Percentiles rank a stretch among this genome's conserved stretches.
Conservation (phyloP, 1,139 yeast genomes). For the Suhomyces bokatorum region DNA sequence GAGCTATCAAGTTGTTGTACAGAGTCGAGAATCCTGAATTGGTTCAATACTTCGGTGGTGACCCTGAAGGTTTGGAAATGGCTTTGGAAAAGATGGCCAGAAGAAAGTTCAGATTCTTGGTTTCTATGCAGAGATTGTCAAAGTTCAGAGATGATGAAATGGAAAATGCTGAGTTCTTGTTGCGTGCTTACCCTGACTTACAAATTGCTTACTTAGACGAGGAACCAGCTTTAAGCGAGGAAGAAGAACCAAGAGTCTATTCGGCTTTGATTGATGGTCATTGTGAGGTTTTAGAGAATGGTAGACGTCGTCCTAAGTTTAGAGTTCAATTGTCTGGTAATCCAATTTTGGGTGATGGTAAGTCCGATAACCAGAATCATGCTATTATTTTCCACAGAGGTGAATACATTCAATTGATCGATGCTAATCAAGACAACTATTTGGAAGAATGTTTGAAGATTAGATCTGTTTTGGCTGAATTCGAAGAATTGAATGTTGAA, state of each 20-base stretch:
- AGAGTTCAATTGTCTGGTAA: slow-evolving; percentile 98
- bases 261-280: slow-evolving; percentile 98
- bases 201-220: slow-evolving; percentile 98
- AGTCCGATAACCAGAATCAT: slow-evolving; percentile 98
- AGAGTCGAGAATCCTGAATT: slow-evolving; percentile 99
- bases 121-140: slow-evolving; percentile 97
- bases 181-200: slow-evolving; percentile 97
- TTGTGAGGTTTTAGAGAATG: slow-evolving; percentile 95
- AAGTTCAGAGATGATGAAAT: slow-evolving; percentile 96
- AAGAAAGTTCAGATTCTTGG: slow-evolving; percentile 95
- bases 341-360: slow-evolving; percentile 99
- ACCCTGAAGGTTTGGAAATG: slow-evolving; percentile 91
- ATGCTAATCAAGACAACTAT: slow-evolving; percentile 98
- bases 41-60: slow-evolving; percentile 97
- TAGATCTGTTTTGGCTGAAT: slow-evolving; percentile 95
- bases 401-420: slow-evolving; percentile 95
- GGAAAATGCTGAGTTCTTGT: slow-evolving; percentile 96
- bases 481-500: slow-evolving; percentile 90
- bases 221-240: slow-evolving; percentile 85
- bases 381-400: slow-evolving; percentile 97
- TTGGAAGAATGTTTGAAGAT: slow-evolving; percentile 98
- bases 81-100: slow-evolving; percentile 99
- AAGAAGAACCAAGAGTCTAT: slow-evolving; percentile 96
- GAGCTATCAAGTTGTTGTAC: slow-evolving; percentile 94
- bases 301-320: slow-evolving; percentile 97